Percentiles rank a stretch among this genome's conserved stretches.
phyloP scores from a whole-genome alignment of 1,284 basidiomycete genomes.

The Cronartium quercuum region DNA sequence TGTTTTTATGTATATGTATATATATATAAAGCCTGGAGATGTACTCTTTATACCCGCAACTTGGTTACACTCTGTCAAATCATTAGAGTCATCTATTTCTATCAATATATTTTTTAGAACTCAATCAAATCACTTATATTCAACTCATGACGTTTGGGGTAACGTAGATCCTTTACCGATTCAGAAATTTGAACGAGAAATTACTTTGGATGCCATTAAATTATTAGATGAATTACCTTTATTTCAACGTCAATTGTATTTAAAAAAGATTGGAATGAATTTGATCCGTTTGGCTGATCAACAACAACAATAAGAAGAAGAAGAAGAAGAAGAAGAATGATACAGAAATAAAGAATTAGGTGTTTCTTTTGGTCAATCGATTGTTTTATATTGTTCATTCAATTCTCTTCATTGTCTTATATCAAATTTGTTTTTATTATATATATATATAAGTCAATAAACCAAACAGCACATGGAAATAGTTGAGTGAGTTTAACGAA shows the following conservation, averaged over 20 bases:
- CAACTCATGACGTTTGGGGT: conserved; percentile 23
- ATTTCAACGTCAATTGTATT: conserved; percentile 31
- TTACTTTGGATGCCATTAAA: background rate
- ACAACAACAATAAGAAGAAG: conserved; percentile 1
- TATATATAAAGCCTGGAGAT: conserved; percentile 24
- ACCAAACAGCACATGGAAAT: no score
- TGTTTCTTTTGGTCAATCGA: background rate
- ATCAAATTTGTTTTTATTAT: no score
- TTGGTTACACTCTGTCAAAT: conserved; percentile 36
- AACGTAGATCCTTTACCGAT: conserved; percentile 18
- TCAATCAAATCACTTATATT: conserved; percentile 4
- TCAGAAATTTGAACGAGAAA: background rate
- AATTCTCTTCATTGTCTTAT: background rate
- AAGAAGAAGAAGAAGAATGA: no score
- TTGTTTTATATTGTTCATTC: background rate
- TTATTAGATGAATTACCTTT: conserved; percentile 6
- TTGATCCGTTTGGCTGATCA: conserved; percentile 32
- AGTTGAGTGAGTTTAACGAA: no score
- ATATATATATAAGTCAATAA: no score
- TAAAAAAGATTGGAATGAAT: conserved; percentile 33
- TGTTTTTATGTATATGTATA: no score
- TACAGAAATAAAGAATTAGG: conserved; percentile 39
- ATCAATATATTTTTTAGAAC: conserved; percentile 35
- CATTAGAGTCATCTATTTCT: conserved; percentile 28
- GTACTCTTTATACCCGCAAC: conserved; percentile 25